Conservation (phyloP, 176 grass and related monocot species). For the Zea mays region Zm-B73-REFERENCE-NAM-5.0 NC_050097.1:215624501-215625000, state of each 20-base stretch:
- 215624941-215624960: constrained; percentile 28
- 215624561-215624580: constrained; percentile 53
- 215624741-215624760: constrained; percentile 5
- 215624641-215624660: neutral
- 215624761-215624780: neutral
- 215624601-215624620: constrained; percentile 54
- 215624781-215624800: constrained; percentile 37
- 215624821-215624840: constrained; percentile 1
- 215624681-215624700: neutral
- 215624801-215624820: neutral
- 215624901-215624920: constrained; percentile 19
- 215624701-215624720: constrained; percentile 24
- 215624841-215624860: constrained; percentile 29
- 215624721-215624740: constrained; percentile 8
- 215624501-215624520: constrained; percentile 11
- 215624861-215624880: neutral
- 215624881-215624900: neutral
- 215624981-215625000: too few relatives aligned
- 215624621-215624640: constrained; percentile 66
- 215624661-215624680: neutral
- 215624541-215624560: constrained; percentile 72
- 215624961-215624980: neutral
- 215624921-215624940: constrained; percentile 8
- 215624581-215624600: constrained; percentile 16
- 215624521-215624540: constrained; percentile 62